These are phyloP conservation scores for Penicillium sp. DNA, from an alignment of 2,329 filamentous ascomycete genomes.

Conservation along the genomic window DNA sequence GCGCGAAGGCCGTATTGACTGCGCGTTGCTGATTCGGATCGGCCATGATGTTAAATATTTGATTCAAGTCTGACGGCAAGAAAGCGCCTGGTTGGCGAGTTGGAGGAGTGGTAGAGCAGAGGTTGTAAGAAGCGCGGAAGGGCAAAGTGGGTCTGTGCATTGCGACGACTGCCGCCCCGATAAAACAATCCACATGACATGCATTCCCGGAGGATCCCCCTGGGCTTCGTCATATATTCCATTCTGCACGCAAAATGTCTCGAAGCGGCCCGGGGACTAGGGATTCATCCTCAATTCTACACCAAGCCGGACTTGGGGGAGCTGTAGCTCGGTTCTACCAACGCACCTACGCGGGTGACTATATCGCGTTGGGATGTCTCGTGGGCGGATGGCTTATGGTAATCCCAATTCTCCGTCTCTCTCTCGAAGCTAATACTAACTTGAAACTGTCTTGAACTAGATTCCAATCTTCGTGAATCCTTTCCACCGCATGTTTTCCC, in stretches of 20 bases:
- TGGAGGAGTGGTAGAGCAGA: neutral
- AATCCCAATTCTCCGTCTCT: slow-evolving; percentile 5
- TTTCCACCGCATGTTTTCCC: slow-evolving; percentile 91
- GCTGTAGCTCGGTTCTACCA: slow-evolving; percentile 54
- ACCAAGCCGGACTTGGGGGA: slow-evolving; percentile 43
- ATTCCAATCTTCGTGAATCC: slow-evolving; percentile 71
- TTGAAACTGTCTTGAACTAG: slow-evolving; percentile 36
- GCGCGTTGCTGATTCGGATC: slow-evolving; percentile 51
- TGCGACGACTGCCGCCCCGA: slow-evolving; percentile 1
- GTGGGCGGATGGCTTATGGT: slow-evolving; percentile 57
- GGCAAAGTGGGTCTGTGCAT: slow-evolving; percentile 18
- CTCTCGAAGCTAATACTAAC: neutral
- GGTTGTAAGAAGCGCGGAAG: slow-evolving; percentile 4
- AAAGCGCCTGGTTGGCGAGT: neutral
- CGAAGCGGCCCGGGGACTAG: slow-evolving; percentile 27
- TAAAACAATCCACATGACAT: neutral
- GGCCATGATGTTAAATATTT: slow-evolving; percentile 59
- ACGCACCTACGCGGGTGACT: slow-evolving; percentile 86
- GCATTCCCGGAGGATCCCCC: neutral
- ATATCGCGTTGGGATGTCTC: slow-evolving; percentile 74
- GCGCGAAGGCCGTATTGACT: slow-evolving; percentile 69
- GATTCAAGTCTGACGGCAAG: neutral
- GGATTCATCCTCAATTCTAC: slow-evolving; percentile 9
- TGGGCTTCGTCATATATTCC: neutral
- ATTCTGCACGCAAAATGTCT: slow-evolving; percentile 25